Percentiles rank a stretch among this genome's conserved stretches.
phyloP scores from a whole-genome alignment of 805 yeast genomes.

The Candida stauntonica region DNA sequence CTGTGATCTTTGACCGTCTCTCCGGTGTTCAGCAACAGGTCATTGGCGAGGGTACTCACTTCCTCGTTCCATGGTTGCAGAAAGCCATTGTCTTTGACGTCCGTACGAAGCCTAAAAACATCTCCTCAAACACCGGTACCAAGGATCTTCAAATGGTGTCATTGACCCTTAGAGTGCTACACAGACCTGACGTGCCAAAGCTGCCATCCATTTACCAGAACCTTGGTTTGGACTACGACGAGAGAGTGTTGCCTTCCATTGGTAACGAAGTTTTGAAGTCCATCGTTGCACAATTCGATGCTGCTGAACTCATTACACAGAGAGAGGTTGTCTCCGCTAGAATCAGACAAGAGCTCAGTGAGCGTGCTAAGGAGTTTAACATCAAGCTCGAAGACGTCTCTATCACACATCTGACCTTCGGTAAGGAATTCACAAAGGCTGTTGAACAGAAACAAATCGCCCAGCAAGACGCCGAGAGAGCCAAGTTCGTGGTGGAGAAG shows the following conservation, averaged over 20 bases:
- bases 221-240: conserved; percentile 92
- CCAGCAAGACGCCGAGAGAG: conserved; percentile 98
- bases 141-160: conserved; percentile 96
- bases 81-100: conserved; percentile 88
- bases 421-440: conserved; percentile 94
- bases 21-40: conserved; percentile 86
- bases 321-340: conserved; percentile 90
- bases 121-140: conserved; percentile 92
- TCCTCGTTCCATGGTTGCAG: conserved; percentile 93
- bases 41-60: conserved; percentile 95
- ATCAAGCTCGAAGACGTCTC: conserved; percentile 94
- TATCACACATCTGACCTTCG: conserved; percentile 96
- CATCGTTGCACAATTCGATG: conserved; percentile 91
- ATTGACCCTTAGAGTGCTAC: conserved; percentile 86
- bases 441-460: conserved; percentile 99
- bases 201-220: conserved; percentile 87
- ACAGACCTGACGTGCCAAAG: conserved; percentile 82
- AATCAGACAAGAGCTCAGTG: conserved; percentile 80
- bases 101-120: conserved; percentile 90
- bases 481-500: conserved; percentile 85
- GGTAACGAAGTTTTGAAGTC: conserved; percentile 88
- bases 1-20: conserved; percentile 90
- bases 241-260: conserved; percentile 86
- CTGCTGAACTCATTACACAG: conserved; percentile 95
- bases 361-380: conserved; percentile 83